These are phyloP conservation scores for Leccinum fuscescens DNA, from an alignment of 1,284 basidiomycete genomes.

Conservation along the genomic window DNA sequence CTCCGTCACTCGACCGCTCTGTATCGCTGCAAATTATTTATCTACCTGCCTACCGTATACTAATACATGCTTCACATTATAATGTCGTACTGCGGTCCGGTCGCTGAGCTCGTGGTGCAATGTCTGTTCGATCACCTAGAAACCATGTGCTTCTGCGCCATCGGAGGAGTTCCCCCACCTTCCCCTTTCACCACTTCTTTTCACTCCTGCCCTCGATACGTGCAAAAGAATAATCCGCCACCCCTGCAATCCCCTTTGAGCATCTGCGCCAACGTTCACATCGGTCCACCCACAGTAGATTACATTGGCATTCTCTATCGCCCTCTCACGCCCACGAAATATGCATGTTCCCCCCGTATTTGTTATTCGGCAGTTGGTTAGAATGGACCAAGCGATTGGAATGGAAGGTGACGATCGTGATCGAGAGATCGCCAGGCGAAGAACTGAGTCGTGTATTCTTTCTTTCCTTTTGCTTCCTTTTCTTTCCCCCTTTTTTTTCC, in stretches of 20 bases:
- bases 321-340: background rate
- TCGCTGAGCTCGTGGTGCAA: background rate
- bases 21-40: constrained; percentile 33
- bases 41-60: constrained; percentile 19
- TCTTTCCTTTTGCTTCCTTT: background rate
- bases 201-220: constrained; percentile 5
- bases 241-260: background rate
- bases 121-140: constrained; percentile 6
- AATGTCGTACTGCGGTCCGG: constrained; percentile 19
- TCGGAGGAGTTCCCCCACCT: background rate
- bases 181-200: background rate
- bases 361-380: background rate
- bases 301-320: background rate
- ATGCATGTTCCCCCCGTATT: background rate
- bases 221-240: background rate
- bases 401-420: constrained; percentile 15
- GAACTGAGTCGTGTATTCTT: background rate
- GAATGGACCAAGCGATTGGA: background rate
- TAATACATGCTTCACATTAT: constrained; percentile 6
- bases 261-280: background rate
- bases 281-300: background rate
- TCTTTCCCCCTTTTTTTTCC: too few species aligned
- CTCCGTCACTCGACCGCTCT: constrained; percentile 13
- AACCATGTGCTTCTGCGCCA: constrained; percentile 1
- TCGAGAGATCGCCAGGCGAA: constrained; percentile 15